Evolutionary conservation across 225 moss, liverwort and hornwort genomes (phyloP).

Genomic region (Thuidium tamariscinum): DNA sequence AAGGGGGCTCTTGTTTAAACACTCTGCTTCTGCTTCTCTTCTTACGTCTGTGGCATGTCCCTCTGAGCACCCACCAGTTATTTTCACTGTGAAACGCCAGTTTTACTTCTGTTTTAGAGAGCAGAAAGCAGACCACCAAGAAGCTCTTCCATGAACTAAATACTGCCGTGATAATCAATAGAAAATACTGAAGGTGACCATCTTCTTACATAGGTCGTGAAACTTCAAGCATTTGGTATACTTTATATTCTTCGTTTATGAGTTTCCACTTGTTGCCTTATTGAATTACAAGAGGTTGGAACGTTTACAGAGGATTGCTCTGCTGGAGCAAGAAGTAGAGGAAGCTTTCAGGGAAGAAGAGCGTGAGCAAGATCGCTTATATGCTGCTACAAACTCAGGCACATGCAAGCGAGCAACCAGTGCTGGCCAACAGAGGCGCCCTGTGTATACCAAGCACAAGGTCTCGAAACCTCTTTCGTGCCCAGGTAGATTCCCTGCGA

Average conservation of each 20-base stretch:
- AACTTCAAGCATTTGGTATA: not conserved
- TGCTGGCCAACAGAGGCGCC: slow-evolving; percentile 30
- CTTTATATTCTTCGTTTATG: not conserved
- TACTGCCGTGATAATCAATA: not conserved
- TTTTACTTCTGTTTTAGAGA: not conserved
- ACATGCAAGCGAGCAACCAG: slow-evolving; percentile 19
- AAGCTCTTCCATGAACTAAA: not conserved
- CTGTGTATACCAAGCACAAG: slow-evolving; percentile 35
- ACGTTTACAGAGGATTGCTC: slow-evolving; percentile 25
- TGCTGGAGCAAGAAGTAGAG: slow-evolving; percentile 52
- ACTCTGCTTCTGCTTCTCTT: not conserved
- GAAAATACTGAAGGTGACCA: not conserved
- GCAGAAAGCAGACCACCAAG: not conserved
- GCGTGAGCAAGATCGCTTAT: slow-evolving; percentile 28
- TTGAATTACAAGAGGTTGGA: not conserved
- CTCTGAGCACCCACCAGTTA: not conserved
- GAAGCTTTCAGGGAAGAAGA: slow-evolving; percentile 49
- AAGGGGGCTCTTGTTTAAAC: not conserved
- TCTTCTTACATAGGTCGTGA: not conserved
- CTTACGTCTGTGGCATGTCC: not conserved
- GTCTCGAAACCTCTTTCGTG: slow-evolving; percentile 48
- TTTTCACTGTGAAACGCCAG: not conserved
- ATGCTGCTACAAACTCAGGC: slow-evolving; percentile 11
- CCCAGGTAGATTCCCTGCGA: slow-evolving; percentile 30
- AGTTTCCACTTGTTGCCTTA: not conserved